Base-by-base conservation (phyloP, 352 stramenopile genomes). In the Pythium coloratum region DNA sequence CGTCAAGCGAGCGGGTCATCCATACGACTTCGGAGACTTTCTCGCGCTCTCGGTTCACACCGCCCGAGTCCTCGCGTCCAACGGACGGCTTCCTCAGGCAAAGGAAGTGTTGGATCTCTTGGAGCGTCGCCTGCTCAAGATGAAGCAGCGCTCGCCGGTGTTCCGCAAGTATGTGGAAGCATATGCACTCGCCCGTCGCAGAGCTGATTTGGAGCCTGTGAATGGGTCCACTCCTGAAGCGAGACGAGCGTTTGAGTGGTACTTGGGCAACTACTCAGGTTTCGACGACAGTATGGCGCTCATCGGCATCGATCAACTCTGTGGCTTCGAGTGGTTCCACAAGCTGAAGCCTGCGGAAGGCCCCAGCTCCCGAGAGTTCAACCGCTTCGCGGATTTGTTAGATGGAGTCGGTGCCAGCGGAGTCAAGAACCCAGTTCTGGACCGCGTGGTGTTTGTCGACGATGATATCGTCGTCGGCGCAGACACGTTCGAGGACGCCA, bases 61-160 rank as follows among this genome's bases (percentile, higher is more conserved):
- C 16, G 47, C 59, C 14, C 32, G 50, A 3, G 49, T 66, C 3
- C 36, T 59, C 3, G 38, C 18, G 50, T 36, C 49, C 2, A 50
- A 34, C 20, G 50, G 50, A 3, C 59, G 59, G 4, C 4, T 20
- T 28, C 18, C 59, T 2, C 59, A 66, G 30, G 59, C 59, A 10
- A 58, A 59, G 20, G 59, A 66, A 20, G 12, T 66, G 9, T 24
- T 66, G 10, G 59, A 65, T 30, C 47, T 65, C 14, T 33, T 65
- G 4, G 59, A 65, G 44, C 59, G 59, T 1, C 50, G 59, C 26
- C 32, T 66, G 34, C 34, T 66, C 49, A 66, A 66, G 50, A 30
- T 40, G 28, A 55, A 56, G 58, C 58, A 64, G 44, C 58, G 58
- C 1, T 28, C 58, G n/a, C 42, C 32, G 1, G 30, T 47, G 5